A percentile compares a stretch with the other conserved stretches of the same genome.
Evolutionary conservation across 2,329 filamentous ascomycete genomes (phyloP).

Genomic region (Aspergillus novoparasiticus): DNA sequence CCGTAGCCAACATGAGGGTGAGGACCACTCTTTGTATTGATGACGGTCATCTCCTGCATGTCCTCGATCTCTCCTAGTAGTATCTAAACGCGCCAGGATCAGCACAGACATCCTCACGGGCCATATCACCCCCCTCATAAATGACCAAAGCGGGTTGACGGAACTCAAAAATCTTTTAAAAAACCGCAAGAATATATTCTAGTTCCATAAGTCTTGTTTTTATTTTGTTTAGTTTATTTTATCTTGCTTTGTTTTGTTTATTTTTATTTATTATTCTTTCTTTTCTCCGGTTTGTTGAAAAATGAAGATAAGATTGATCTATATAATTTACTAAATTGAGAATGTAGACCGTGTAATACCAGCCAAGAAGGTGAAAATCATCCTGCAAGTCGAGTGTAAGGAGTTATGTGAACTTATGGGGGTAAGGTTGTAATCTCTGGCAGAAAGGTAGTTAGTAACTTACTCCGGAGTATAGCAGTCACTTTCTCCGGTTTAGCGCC

Average conservation of each 20-base stretch:
- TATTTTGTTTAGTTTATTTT: too few relatives aligned
- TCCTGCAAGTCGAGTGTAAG: not conserved
- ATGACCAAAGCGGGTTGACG: not conserved
- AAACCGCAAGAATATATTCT: too few relatives aligned
- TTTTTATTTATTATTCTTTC: not conserved
- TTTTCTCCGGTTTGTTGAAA: not conserved
- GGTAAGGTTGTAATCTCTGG: not conserved
- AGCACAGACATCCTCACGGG: constrained; percentile 20
- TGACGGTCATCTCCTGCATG: not conserved
- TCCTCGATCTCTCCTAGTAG: not conserved
- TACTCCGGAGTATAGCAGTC: constrained; percentile 3
- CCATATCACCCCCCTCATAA: constrained; percentile 9
- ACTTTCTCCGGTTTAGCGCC: constrained; percentile 18
- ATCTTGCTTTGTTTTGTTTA: too few relatives aligned
- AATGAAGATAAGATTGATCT: not conserved
- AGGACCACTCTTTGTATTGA: not conserved
- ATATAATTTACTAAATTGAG: not conserved
- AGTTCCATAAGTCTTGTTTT: too few relatives aligned
- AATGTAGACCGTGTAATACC: not conserved
- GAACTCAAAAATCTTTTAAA: not conserved
- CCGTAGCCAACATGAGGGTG: not conserved
- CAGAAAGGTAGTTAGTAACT: not conserved
- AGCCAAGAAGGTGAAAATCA: not conserved
- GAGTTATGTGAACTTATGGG: not conserved
- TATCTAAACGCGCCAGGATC: not conserved